phyloP scores from a whole-genome alignment of 495 filamentous ascomycete genomes.

The Tirmania nivea region DNA sequence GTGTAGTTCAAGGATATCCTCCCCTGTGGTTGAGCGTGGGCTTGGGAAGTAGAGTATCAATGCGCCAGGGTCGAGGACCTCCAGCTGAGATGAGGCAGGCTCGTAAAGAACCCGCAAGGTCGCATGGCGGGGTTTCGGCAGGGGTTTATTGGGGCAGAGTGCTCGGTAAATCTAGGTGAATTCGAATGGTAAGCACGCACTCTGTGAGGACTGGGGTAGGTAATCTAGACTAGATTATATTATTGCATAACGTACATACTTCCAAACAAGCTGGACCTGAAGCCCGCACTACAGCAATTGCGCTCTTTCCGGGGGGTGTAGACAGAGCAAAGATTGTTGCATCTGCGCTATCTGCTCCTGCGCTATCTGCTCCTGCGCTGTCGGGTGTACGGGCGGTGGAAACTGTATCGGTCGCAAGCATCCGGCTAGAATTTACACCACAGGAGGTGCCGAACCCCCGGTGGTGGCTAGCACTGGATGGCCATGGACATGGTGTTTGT shows the following conservation, averaged over 20 bases:
- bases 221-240: constrained; percentile 2
- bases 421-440: too few species aligned
- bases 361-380: neutral
- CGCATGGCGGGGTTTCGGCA: constrained; percentile 55
- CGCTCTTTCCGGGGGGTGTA: constrained; percentile 63
- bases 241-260: constrained; percentile 25
- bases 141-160: constrained; percentile 43
- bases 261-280: constrained; percentile 57
- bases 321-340: constrained; percentile 80
- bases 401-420: too few species aligned
- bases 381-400: too few species aligned
- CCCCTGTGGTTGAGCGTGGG: constrained; percentile 71
- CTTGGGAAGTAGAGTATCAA: constrained; percentile 72
- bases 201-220: constrained; percentile 2
- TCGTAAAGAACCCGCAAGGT: constrained; percentile 54
- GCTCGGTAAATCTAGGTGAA: constrained; percentile 39
- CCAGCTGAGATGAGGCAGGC: constrained; percentile 25
- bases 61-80: constrained; percentile 58
- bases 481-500: too few species aligned
- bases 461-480: too few species aligned
- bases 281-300: constrained; percentile 76
- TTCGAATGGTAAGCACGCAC: constrained; percentile 5
- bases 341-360: neutral
- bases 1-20: constrained; percentile 81
- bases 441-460: too few species aligned